Evolutionary conservation across 1,284 basidiomycete species (phyloP).

Genomic region (Pseudozyma flocculosa): DNA sequence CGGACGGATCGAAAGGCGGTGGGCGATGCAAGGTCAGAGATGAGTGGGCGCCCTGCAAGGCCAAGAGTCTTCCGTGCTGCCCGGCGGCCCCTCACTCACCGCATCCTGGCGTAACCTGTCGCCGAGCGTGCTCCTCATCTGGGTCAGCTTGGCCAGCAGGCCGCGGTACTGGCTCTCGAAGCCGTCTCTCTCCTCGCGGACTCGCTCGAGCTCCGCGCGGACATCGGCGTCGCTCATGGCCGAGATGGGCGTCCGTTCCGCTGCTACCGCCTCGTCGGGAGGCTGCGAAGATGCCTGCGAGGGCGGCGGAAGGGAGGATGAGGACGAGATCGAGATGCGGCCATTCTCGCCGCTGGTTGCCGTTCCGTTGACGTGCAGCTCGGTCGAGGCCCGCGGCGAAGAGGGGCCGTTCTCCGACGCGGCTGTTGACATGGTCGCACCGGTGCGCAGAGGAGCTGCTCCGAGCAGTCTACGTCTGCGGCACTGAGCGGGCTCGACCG

Average conservation of each 20-base stretch:
- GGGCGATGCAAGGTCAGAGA: too few relatives aligned
- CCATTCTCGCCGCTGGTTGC: slow-evolving; percentile 3
- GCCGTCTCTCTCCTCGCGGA: slow-evolving; percentile 74
- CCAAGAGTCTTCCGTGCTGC: too few relatives aligned
- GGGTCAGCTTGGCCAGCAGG: slow-evolving; percentile 81
- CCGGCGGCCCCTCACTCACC: too few relatives aligned
- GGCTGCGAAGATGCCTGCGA: too few relatives aligned
- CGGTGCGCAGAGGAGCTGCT: too few relatives aligned
- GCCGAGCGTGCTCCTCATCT: slow-evolving; percentile 88
- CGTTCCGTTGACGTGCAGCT: background rate
- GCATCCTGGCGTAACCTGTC: slow-evolving; percentile 95
- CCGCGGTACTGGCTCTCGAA: slow-evolving; percentile 81
- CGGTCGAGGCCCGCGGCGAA: slow-evolving; percentile 1
- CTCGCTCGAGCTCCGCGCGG: slow-evolving; percentile 22
- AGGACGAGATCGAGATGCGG: background rate
- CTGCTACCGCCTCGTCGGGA: too few relatives aligned
- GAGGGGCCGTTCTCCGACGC: slow-evolving; percentile 2
- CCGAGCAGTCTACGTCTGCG: too few relatives aligned
- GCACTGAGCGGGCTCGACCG: too few relatives aligned
- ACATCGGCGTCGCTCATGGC: slow-evolving; percentile 9
- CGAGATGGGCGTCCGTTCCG: slow-evolving; percentile 3
- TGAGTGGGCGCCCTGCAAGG: too few relatives aligned
- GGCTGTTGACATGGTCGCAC: slow-evolving; percentile 3
- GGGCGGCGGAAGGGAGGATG: background rate
- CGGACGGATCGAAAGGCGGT: too few relatives aligned